Percentiles rank a stretch among this genome's conserved stretches.
These are phyloP conservation scores for Pythium biforme DNA, from an alignment of 352 stramenopile genomes.

Conservation along the genomic window DNA sequence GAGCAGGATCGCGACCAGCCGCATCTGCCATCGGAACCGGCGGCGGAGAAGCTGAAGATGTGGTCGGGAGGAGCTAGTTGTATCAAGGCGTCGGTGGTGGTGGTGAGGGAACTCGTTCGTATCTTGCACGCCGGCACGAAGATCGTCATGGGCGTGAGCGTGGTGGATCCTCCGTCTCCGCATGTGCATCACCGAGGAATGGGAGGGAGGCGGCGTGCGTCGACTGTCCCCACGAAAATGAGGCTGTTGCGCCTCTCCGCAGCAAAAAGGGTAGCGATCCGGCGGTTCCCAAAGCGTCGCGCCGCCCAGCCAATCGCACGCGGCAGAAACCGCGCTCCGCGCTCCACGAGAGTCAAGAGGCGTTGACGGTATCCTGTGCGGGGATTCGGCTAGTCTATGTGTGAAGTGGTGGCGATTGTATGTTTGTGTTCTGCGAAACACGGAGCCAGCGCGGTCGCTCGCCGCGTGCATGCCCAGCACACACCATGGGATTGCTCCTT, in stretches of 20 bases:
- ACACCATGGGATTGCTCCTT: too few relatives aligned
- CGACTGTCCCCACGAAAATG: not conserved
- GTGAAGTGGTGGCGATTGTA: too few relatives aligned
- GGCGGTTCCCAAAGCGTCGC: constrained; percentile 1
- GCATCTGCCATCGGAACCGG: not conserved
- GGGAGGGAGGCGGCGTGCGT: too few relatives aligned
- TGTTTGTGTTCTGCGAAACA: too few relatives aligned
- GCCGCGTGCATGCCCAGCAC: too few relatives aligned
- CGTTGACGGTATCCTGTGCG: too few relatives aligned
- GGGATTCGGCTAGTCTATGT: too few relatives aligned
- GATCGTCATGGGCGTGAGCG: not conserved
- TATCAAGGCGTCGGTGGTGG: not conserved
- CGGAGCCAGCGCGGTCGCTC: too few relatives aligned
- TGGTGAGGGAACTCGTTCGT: not conserved
- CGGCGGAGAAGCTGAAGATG: not conserved
- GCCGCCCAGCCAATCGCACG: not conserved
- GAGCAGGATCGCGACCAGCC: not conserved
- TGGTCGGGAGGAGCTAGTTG: not conserved
- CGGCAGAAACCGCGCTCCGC: not conserved
- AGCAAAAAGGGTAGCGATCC: not conserved
- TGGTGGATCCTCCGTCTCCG: constrained; percentile 9
- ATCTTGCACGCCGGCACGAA: not conserved
- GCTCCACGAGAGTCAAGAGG: not conserved
- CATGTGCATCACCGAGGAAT: constrained; percentile 11
- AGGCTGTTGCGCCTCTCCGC: too few relatives aligned